Evolutionary conservation across 192 early-diverging fungal species (phyloP).

Genomic region (Linnemannia hyalina): DNA sequence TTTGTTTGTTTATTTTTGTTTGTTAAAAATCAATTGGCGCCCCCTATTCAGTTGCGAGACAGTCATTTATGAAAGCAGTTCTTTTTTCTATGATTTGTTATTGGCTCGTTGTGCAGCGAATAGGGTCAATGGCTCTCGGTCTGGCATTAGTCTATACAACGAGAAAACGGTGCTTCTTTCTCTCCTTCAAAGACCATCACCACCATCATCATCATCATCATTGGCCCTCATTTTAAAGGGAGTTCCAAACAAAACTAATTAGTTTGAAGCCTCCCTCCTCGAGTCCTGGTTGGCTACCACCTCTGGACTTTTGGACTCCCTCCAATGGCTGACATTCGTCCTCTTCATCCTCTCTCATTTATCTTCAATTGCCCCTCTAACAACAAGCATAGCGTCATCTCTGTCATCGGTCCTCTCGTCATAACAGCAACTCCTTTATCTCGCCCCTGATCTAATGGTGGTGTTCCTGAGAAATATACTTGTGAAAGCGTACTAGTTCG

Average conservation of each 20-base stretch:
- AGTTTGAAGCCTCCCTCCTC: neutral
- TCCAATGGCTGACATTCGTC: no score
- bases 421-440: neutral
- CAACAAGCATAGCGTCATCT: neutral
- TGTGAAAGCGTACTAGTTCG: neutral
- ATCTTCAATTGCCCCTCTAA: neutral
- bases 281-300: neutral
- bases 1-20: neutral
- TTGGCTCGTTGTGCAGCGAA: neutral
- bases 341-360: neutral
- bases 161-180: neutral
- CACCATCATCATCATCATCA: neutral
- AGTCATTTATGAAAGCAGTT: neutral
- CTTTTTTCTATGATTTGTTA: neutral
- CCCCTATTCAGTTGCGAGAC: neutral
- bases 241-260: conserved; percentile 1
- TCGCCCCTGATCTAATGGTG: neutral
- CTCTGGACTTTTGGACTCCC: no score
- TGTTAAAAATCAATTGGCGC: neutral
- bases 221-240: neutral
- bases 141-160: neutral
- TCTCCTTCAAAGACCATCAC: neutral
- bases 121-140: neutral
- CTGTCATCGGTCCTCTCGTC: conserved; percentile 1
- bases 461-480: conserved; percentile 10